Base-by-base conservation (phyloP, 768 basidiomycete genomes). In the Artomyces pyxidatus region DNA sequence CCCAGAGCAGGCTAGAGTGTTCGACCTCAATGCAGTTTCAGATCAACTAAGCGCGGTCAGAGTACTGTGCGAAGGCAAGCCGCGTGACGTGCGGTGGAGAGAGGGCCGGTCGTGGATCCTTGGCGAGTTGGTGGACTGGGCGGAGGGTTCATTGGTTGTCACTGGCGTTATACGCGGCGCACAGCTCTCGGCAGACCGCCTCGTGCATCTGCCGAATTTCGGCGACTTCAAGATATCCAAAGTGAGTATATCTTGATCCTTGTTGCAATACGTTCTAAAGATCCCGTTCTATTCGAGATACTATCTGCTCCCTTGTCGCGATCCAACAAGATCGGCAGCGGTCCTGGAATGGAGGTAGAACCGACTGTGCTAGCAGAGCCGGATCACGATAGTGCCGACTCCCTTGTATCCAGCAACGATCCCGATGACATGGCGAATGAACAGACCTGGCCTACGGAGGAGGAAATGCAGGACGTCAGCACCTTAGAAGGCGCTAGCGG, bases 391-490 rank as follows among this genome's bases (percentile, higher is more conserved):
- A 72, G 79, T 1, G 88, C 85, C 0, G 94, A 97, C 64, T 92
- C 92, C 6, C 68, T 97, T 42, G 77, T 88, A 11, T 92, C 91
- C 1, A 83, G 77, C 43, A 93, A 95, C 63, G 81, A 88, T 21
- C 88, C 86, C 4, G 93, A 97, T 59, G 83, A 89, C 49, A 75
- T 96, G 66, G 80, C 76, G 29, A 96, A 95, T 62, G 95, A 99
- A 59, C 95, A 99, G 65, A 99, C 95, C 0, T 97, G 95, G 94
- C 95, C 95, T 1, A 95, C 92, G 0, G 92, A 97, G 63, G 95
- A 97, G 60, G 95, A 97, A 63, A 89, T 97, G 83, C 71, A 70
- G 19, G 75, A 66, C 6, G 67, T 59, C 3, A 63, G 28, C 43
- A 32, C 30, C 35, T 42, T 54, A 4, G 55, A 61, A 25, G 47